Percentiles rank a stretch among this genome's conserved stretches.
Evolutionary conservation across 1,139 yeast genomes (phyloP).

Genomic region (Wickerhamomyces sp.): DNA sequence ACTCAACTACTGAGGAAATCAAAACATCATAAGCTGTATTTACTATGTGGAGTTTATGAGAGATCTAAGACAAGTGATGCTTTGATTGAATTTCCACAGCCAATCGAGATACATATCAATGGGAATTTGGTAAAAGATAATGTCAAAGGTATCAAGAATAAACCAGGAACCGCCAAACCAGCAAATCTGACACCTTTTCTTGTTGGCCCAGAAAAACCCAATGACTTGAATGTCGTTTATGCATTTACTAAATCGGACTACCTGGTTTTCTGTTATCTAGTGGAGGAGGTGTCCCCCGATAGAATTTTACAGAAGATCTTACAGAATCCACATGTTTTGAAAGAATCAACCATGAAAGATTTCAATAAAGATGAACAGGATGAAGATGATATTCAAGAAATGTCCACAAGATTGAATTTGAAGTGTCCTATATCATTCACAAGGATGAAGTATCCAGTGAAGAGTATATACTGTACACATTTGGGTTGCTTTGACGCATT

Average conservation of each 20-base stretch:
- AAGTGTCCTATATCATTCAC: conserved; percentile 62
- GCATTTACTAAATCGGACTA: conserved; percentile 45
- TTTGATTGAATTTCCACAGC: conserved; percentile 51
- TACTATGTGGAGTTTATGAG: conserved; percentile 43
- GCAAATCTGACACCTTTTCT: conserved; percentile 52
- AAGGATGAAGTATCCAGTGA: conserved; percentile 57
- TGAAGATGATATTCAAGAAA: conserved; percentile 55
- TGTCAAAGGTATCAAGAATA: conserved; percentile 56
- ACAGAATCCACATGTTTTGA: conserved; percentile 42
- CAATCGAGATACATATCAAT: conserved; percentile 52
- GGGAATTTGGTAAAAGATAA: conserved; percentile 40
- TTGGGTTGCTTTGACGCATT: conserved; percentile 69
- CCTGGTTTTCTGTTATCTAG: conserved; percentile 47
- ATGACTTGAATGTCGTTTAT: conserved; percentile 46
- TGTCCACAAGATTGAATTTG: conserved; percentile 51
- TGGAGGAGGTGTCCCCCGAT: conserved; percentile 41
- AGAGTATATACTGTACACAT: conserved; percentile 57
- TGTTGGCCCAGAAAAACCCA: conserved; percentile 28
- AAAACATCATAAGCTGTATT: conserved; percentile 32
- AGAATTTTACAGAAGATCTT: conserved; percentile 29
- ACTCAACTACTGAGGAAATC: conserved; percentile 26
- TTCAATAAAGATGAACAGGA: conserved; percentile 37
- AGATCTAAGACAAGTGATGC: conserved; percentile 31
- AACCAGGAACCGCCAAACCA: conserved; percentile 61
- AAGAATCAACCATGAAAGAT: conserved; percentile 39